Percentiles rank a stretch among this genome's conserved stretches.
These are phyloP conservation scores for Lactuca saligna DNA, from an alignment of 129 eudicot species.

Conservation along the genomic window DNA sequence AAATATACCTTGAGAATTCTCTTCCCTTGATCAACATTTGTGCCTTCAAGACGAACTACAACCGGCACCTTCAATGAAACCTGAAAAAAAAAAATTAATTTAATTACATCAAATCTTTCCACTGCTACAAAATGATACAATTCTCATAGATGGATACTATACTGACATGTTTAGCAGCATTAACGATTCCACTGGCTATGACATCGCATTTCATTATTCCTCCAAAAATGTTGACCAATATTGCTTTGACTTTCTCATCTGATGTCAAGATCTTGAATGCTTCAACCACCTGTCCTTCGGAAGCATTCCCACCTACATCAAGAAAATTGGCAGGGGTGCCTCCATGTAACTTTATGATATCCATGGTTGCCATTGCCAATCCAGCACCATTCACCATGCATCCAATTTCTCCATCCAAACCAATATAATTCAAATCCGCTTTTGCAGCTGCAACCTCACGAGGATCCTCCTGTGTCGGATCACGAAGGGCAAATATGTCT, in stretches of 20 bases:
- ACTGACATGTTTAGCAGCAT: slow-evolving; percentile 91
- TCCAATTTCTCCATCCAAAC: slow-evolving; percentile 97
- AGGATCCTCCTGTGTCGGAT: slow-evolving; percentile 98
- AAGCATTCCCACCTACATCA: slow-evolving; percentile 99
- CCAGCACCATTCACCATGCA: slow-evolving; percentile 99
- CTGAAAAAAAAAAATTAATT: slow-evolving; percentile 30
- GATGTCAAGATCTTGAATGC: slow-evolving; percentile 97
- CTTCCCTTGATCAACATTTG: slow-evolving; percentile 94
- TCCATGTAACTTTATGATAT: slow-evolving; percentile 89
- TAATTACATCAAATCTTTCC: background rate
- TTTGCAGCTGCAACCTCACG: slow-evolving; percentile 99
- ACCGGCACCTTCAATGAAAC: slow-evolving; percentile 93
- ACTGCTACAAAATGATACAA: background rate
- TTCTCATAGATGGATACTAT: background rate
- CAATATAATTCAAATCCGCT: slow-evolving; percentile 93
- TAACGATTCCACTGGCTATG: slow-evolving; percentile 97
- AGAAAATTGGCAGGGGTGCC: slow-evolving; percentile 99
- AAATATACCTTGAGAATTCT: slow-evolving; percentile 74
- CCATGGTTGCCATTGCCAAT: slow-evolving; percentile 99
- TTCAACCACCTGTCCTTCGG: slow-evolving; percentile 98
- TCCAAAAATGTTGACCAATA: slow-evolving; percentile 93
- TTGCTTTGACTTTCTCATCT: slow-evolving; percentile 95
- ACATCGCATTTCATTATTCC: slow-evolving; percentile 99
- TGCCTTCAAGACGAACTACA: slow-evolving; percentile 93
- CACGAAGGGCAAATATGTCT: slow-evolving; percentile 89